These are phyloP conservation scores for Santalum album DNA, from an alignment of 164 flowering plant species.

Conservation along the genomic window DNA sequence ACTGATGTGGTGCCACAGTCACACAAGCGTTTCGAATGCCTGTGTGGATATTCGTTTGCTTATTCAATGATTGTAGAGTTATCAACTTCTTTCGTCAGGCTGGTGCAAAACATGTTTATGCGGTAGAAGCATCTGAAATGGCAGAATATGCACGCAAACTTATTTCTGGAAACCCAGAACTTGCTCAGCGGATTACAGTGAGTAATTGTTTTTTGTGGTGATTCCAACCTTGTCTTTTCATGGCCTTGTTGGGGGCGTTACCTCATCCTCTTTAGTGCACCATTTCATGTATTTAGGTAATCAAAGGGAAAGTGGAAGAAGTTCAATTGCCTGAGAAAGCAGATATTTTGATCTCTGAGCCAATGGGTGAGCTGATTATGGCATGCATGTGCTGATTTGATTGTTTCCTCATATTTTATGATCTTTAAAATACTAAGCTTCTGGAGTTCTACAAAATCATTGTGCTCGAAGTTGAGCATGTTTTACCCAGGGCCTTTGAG, in stretches of 20 bases:
- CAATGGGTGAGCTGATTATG: conserved; percentile 65
- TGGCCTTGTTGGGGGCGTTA: too few relatives aligned
- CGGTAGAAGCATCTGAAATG: conserved; percentile 99
- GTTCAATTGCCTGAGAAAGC: conserved; percentile 98
- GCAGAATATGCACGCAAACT: conserved; percentile 90
- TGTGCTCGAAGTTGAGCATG: too few relatives aligned
- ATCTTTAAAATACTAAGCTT: neutral
- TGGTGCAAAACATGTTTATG: conserved; percentile 99
- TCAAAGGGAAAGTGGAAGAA: conserved; percentile 97
- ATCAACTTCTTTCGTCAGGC: conserved; percentile 35
- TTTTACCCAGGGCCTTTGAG: too few relatives aligned
- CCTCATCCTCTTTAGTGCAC: conserved; percentile 3
- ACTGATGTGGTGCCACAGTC: too few relatives aligned
- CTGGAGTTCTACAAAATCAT: neutral
- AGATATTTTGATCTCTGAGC: conserved; percentile 95
- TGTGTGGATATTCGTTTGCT: neutral
- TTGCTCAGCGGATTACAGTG: conserved; percentile 75
- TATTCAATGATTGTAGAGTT: neutral
- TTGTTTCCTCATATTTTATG: neutral
- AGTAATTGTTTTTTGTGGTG: conserved; percentile 4
- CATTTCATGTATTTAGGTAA: conserved; percentile 38
- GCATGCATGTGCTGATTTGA: neutral
- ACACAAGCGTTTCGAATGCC: neutral
- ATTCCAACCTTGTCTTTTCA: too few relatives aligned
- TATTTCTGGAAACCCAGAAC: conserved; percentile 80